A percentile compares a stretch with the other conserved stretches of the same genome.
These are phyloP conservation scores for Epichloe sp. DNA, from an alignment of 2,329 filamentous ascomycete species.

Conservation along the genomic window DNA sequence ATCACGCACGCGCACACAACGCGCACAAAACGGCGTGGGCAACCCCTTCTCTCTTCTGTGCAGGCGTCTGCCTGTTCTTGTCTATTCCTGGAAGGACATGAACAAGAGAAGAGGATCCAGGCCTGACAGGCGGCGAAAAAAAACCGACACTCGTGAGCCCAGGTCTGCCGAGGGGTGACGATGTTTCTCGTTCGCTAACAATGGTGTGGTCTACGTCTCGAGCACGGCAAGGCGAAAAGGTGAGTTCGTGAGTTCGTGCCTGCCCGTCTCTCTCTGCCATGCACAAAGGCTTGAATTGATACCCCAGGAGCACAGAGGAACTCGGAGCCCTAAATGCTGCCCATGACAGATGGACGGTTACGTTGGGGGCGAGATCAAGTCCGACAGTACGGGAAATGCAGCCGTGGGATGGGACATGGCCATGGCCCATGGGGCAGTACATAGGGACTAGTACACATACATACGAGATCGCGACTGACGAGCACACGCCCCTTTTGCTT, in stretches of 20 bases:
- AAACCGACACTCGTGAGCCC: not conserved
- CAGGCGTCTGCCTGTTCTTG: conserved; percentile 21
- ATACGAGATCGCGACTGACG: not conserved
- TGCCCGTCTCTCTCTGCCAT: not conserved
- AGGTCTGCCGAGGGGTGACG: not conserved
- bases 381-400: conserved; percentile 8
- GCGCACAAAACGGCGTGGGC: not conserved
- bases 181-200: not conserved
- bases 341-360: conserved; percentile 11
- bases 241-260: not conserved
- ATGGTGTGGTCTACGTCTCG: conserved; percentile 3
- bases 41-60: conserved; percentile 16
- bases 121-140: not conserved
- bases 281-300: not conserved
- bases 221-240: not conserved
- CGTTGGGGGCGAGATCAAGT: conserved; percentile 12
- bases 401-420: conserved; percentile 7
- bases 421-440: conserved; percentile 3
- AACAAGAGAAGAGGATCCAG: not conserved
- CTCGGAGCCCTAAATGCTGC: conserved; percentile 12
- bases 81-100: conserved; percentile 34
- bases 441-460: too few species aligned
- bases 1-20: not conserved
- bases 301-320: conserved; percentile 10
- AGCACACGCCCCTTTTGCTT: conserved; percentile 1